Base-by-base conservation (phyloP, 495 filamentous ascomycete species). In the Aspergillus sclerotioniger region DNA sequence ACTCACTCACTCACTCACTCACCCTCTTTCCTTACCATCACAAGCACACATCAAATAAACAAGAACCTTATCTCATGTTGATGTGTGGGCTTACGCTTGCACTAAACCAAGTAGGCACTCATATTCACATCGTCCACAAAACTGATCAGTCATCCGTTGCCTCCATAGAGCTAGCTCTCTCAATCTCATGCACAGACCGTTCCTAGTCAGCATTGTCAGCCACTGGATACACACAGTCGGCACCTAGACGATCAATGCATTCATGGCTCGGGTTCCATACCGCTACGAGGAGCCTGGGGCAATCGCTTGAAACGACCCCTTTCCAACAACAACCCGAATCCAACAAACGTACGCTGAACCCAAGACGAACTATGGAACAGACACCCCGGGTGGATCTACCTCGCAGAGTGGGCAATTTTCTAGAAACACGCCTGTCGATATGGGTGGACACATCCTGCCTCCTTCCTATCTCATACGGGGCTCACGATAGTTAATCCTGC, bases 321-420 rank as follows among this genome's bases (percentile, higher is more conserved):
- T 25, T 25, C 37, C 37, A 13, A n/a, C 37, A 41, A 41, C n/a
- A 41, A n/a, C n/a, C 37, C 37, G n/a, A n/a, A 51, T 32, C 28
- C 13, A n/a, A 41, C 37, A 41, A 41, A 41, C 37, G 37, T 41
- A 41, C 37, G 37, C 15, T n/a, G 37, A 41, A 41, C 37, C 37
- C 15, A 32, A 29, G 21, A 54, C 37, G 52, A 54, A 28, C 8
- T n/a, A 41, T 7, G 6, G 17, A 16, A 41, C 35, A 53, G 25
- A 32, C 31, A 53, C 43, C 31, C 51, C 12, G 51, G 52, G 43
- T 31, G 52, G 52, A 54, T 54, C 28, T 46, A 43, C 52, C 52
- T 54, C 21, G 52, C 52, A 54, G 39, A 32, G 28, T 12, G 13
- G 37, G 37, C 37, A 41, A 41, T n/a, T n/a, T 41, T 41, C 37